Percentiles rank a stretch among this genome's conserved stretches.
phyloP scores from a whole-genome alignment of 306 rosid species.

The Lathyrus sativus region DNA sequence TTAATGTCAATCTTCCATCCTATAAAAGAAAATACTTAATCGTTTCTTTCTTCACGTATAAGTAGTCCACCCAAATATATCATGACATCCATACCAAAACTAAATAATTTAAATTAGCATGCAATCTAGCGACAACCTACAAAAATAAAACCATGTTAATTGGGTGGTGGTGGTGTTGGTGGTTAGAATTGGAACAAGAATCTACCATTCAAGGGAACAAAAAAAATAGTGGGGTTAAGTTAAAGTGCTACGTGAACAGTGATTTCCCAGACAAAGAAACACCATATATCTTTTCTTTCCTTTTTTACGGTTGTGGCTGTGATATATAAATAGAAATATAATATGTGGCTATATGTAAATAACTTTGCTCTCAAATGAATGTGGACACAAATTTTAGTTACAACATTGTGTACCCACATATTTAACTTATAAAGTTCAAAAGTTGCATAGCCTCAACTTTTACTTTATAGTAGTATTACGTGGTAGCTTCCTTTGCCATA shows the following conservation, averaged over 20 bases:
- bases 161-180: neutral
- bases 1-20: no score
- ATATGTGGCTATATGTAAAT: constrained; percentile 22
- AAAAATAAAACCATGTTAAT: constrained; percentile 27
- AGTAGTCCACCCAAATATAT: no score
- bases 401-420: constrained; percentile 18
- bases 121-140: constrained; percentile 23
- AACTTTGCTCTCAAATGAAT: constrained; percentile 40
- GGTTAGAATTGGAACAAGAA: neutral
- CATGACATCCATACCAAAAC: no score
- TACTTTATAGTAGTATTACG: constrained; percentile 41
- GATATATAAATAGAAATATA: constrained; percentile 1
- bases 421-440: constrained; percentile 42
- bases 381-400: constrained; percentile 40
- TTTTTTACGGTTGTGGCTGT: constrained; percentile 32
- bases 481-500: constrained; percentile 46
- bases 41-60: no score
- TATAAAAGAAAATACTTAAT: no score
- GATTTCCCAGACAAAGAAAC: constrained; percentile 39
- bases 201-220: constrained; percentile 30
- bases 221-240: constrained; percentile 39
- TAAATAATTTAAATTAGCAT: neutral
- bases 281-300: neutral
- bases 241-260: constrained; percentile 36
- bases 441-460: constrained; percentile 38